Conservation (phyloP, 2,329 filamentous ascomycete species). For the Blastomyces parvus region DNA sequence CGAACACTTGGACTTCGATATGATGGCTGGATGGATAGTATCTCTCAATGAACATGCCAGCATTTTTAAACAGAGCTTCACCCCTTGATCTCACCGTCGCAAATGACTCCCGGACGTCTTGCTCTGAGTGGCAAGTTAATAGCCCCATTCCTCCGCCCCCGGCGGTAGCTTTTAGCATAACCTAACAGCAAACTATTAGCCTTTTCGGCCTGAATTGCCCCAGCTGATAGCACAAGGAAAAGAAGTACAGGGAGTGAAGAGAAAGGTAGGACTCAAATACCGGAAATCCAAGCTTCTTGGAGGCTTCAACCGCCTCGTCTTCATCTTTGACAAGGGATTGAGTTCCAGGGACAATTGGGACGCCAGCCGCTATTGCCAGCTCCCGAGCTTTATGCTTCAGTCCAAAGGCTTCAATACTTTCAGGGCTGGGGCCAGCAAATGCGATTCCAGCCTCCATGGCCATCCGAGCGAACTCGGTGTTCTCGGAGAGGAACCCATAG, state of each 20-base stretch:
- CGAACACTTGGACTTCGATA: conserved; percentile 86
- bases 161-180: conserved; percentile 69
- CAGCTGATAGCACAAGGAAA: neutral
- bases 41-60: conserved; percentile 75
- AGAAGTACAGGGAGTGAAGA: neutral
- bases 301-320: conserved; percentile 39
- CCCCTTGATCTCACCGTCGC: conserved; percentile 66
- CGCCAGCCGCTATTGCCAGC: conserved; percentile 43
- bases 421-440: conserved; percentile 51
- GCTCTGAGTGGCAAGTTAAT: conserved; percentile 58
- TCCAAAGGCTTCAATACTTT: conserved; percentile 48
- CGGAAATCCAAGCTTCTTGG: conserved; percentile 41
- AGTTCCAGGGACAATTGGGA: conserved; percentile 48
- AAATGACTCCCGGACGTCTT: conserved; percentile 62
- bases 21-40: conserved; percentile 73
- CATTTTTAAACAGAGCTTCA: conserved; percentile 68
- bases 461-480: conserved; percentile 49
- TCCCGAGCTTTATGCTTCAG: conserved; percentile 50
- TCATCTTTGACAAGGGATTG: conserved; percentile 40
- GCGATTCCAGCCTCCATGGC: conserved; percentile 47
- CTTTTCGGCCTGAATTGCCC: no score
- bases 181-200: conserved; percentile 21
- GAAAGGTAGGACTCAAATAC: conserved; percentile 20
- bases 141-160: conserved; percentile 81
- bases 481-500: conserved; percentile 59